A percentile compares a stretch with the other conserved stretches of the same genome.
Conservation (phyloP, 306 rosid species). For the Carpinus fangiana region DNA sequence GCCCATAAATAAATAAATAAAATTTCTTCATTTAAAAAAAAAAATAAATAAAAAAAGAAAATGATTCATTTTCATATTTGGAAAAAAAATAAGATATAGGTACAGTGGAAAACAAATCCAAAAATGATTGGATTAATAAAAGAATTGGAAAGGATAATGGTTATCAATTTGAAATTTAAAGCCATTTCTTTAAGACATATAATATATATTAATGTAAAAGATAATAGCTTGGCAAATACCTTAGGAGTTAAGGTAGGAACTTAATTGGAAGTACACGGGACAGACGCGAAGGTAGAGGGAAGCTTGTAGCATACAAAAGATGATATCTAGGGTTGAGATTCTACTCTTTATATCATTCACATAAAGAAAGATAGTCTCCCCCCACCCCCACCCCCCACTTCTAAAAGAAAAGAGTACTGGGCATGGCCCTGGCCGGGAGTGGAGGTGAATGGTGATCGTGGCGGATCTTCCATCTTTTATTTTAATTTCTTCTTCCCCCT, state of each 20-base stretch:
- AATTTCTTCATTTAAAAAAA: no score
- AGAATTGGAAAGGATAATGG: no score
- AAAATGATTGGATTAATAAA: no score
- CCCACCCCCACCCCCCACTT: constrained; percentile 44
- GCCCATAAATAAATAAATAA: no score
- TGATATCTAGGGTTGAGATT: constrained; percentile 39
- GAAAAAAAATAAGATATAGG: no score
- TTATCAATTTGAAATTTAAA: no score
- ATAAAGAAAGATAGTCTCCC: constrained; percentile 56
- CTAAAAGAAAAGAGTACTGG: constrained; percentile 39
- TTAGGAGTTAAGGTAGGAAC: constrained; percentile 43
- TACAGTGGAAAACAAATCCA: no score
- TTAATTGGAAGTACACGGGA: constrained; percentile 27
- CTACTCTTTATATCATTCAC: constrained; percentile 41
- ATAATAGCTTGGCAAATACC: constrained; percentile 21
- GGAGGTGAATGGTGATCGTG: constrained; percentile 19
- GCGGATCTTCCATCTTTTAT: constrained; percentile 51
- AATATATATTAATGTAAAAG: no score
- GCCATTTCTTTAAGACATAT: no score
- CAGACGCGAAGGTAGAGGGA: constrained; percentile 45
- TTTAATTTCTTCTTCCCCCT: constrained; percentile 1
- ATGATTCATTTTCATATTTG: no score
- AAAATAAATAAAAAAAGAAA: no score
- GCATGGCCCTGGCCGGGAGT: background rate
- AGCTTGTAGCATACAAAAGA: constrained; percentile 68